Evolutionary conservation across 495 filamentous ascomycete genomes (phyloP).

Genomic region (Tuber microsphaerosporum): DNA sequence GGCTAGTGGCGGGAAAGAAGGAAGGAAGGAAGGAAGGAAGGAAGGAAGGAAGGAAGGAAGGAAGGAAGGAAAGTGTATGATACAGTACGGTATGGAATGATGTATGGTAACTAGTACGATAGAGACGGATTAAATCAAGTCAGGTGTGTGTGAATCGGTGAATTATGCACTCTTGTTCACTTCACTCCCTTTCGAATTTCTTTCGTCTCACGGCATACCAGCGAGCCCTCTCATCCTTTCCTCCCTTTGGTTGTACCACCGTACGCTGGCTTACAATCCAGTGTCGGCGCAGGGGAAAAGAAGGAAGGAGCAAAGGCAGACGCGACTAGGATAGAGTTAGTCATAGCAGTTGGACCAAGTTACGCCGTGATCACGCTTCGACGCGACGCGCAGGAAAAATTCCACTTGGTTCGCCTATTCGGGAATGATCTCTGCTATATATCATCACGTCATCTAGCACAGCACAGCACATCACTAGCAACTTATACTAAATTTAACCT

Average conservation of each 20-base stretch:
- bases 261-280: background rate
- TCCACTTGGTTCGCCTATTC: background rate
- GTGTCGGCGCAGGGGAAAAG: background rate
- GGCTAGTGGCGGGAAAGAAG: too few species aligned
- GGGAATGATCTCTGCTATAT: background rate
- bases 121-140: background rate
- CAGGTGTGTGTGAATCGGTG: background rate
- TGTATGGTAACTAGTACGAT: background rate
- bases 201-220: background rate
- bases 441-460: background rate
- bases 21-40: background rate
- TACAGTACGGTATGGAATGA: background rate
- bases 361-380: background rate
- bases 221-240: background rate
- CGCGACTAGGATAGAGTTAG: background rate
- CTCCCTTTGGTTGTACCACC: background rate
- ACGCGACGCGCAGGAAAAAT: background rate
- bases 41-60: too few species aligned
- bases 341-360: background rate
- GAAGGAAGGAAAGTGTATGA: too few species aligned
- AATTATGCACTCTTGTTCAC: background rate
- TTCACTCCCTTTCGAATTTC: background rate
- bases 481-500: background rate
- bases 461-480: background rate
- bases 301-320: background rate